These are phyloP conservation scores for Entonaema liquescens DNA, from an alignment of 495 filamentous ascomycete species.

Conservation along the genomic window DNA sequence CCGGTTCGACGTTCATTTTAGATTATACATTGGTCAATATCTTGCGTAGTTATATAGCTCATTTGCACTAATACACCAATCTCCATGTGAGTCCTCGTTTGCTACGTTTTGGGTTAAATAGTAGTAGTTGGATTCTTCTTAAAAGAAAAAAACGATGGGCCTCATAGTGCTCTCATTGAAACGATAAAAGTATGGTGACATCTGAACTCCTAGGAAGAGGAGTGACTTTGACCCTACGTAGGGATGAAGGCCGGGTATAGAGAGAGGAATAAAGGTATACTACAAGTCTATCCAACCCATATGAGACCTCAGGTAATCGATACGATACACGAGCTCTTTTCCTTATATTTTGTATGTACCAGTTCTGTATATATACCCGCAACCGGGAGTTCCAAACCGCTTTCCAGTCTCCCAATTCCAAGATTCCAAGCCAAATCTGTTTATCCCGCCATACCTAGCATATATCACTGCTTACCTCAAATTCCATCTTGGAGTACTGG, in stretches of 20 bases:
- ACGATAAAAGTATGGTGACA: too few species aligned
- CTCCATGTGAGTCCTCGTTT: not conserved
- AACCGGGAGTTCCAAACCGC: not conserved
- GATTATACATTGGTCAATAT: not conserved
- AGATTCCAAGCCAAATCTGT: not conserved
- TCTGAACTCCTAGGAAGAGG: too few species aligned
- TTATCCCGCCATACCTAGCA: not conserved
- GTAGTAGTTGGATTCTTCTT: too few species aligned
- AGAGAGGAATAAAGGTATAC: not conserved
- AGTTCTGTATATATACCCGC: not conserved
- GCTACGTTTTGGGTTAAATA: too few species aligned
- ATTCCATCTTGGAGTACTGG: constrained; percentile 42
- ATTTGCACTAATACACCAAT: not conserved
- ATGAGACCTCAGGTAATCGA: not conserved
- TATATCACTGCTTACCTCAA: constrained; percentile 8
- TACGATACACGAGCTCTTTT: not conserved
- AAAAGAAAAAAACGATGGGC: too few species aligned
- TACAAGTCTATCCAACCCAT: not conserved
- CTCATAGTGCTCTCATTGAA: too few species aligned
- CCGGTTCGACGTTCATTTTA: not conserved
- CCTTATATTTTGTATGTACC: not conserved
- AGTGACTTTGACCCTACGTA: too few species aligned
- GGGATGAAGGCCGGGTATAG: too few species aligned
- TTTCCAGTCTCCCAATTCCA: not conserved
- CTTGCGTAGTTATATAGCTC: not conserved